Percentiles rank a stretch among this genome's conserved stretches.
Evolutionary conservation across 2,329 filamentous ascomycete species (phyloP).

Genomic region (Pyrenophora graminea): DNA sequence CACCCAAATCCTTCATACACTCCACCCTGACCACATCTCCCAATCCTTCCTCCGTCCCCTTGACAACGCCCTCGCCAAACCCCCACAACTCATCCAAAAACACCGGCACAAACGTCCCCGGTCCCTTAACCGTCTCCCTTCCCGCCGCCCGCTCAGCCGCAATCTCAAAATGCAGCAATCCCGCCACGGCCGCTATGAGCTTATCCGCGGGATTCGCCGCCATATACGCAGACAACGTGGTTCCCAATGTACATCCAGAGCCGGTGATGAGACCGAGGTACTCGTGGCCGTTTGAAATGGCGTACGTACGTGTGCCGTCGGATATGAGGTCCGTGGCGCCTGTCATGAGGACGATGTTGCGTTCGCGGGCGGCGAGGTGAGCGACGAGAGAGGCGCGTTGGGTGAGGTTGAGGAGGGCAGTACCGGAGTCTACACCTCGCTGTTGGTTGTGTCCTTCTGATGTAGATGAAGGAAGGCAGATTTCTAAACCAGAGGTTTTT

Average conservation of each 20-base stretch:
- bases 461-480: constrained; percentile 36
- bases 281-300: constrained; percentile 76
- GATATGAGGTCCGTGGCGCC: constrained; percentile 77
- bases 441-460: constrained; percentile 66
- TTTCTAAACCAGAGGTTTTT: constrained; percentile 51
- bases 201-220: constrained; percentile 48
- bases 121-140: constrained; percentile 69
- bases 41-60: constrained; percentile 15
- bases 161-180: constrained; percentile 76
- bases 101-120: constrained; percentile 82
- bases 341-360: constrained; percentile 79
- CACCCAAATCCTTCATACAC: constrained; percentile 23
- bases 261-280: constrained; percentile 74
- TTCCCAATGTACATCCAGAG: constrained; percentile 80
- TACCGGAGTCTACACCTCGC: constrained; percentile 79
- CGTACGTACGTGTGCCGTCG: constrained; percentile 70
- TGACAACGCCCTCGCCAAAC: constrained; percentile 16
- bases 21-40: constrained; percentile 19
- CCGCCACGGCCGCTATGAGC: constrained; percentile 74
- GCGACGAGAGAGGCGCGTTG: constrained; percentile 68
- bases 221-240: constrained; percentile 75
- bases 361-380: constrained; percentile 68
- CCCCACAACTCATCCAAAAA: constrained; percentile 74
- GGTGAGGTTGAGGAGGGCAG: constrained; percentile 56
- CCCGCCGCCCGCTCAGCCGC: constrained; percentile 69